Base-by-base conservation (phyloP, 768 basidiomycete species). In the Leucogyrophana mollusca region DNA sequence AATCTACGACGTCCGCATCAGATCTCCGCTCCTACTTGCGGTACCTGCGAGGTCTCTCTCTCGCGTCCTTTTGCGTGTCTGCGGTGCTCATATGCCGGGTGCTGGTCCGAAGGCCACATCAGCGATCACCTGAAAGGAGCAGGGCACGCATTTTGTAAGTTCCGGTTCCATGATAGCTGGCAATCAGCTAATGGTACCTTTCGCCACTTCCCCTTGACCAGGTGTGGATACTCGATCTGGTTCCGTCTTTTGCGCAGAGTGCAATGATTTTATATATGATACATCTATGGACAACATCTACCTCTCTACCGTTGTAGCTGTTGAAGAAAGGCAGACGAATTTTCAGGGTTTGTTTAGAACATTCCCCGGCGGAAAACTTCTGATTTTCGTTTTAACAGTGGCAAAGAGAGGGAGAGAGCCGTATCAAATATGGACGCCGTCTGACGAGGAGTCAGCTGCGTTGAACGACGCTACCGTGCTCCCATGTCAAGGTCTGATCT, bases 211-310 rank as follows among this genome's bases (percentile, higher is more conserved):
- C 40, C 23, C 4, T 34, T 34, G 36, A 35, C 7, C 55, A 94
- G 92, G 85, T 56, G 79, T 80, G 21, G 91, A 94, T 61, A 71
- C 79, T 3, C 79, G 78, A 52, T 78, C 83, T 0, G 92, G 93
- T n/a, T 71, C 73, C 9, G 67, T 94, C 2, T 94, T 79, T 57
- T 94, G 93, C 60, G 61, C 69, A 2, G 69, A 74, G 25, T 94
- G 92, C 66, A 73, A 83, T 30, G 86, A 93, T 59, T 84, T 90
- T 49, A 74, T 90, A 18, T 85, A 85, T 54, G 72, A 87, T 51
- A 52, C 73, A 10, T 62, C 58, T 2, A 57, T 91, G 27, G 80
- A 82, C 33, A 61, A 66, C 7, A 46, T 77, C 7, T 71, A 76
- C 50, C 54, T 75, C 21, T 57, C 70, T 4, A 68, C 77, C 3